Base-by-base conservation (phyloP, 768 basidiomycete genomes). In the Pleurotus tuber-regium region DNA sequence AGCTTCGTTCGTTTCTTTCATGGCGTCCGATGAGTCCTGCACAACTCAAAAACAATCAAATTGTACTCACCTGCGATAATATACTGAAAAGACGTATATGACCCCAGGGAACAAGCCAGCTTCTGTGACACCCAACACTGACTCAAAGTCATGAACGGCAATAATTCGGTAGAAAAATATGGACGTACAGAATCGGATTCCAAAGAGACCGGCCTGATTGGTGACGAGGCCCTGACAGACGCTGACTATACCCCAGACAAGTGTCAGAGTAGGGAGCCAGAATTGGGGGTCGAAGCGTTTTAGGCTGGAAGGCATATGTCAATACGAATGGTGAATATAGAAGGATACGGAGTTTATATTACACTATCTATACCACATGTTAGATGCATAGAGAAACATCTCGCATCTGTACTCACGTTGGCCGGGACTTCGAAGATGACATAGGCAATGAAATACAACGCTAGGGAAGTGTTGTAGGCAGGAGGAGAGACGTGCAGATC, bases 21-120 rank as follows among this genome's bases (percentile, higher is more conserved):
- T n/a, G n/a, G 23, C 23, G 23, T 25, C 3, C 21, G 41, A 4
- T n/a, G 9, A 16, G n/a, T n/a, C n/a, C n/a, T n/a, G n/a, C n/a
- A n/a, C n/a, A n/a, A n/a, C n/a, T n/a, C n/a, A n/a, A n/a, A n/a
- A n/a, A n/a, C n/a, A n/a, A n/a, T 18, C 41, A 4, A n/a, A 29
- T 26, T 19, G 8, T 24, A 47, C 57, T 42, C 54, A 72, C 70
- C 78, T 65, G 31, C 72, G 65, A 61, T 84, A 85, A 59, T 80
- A 85, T 6, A 82, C 74, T 4, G 80, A 81, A 58, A 84, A 81
- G 3, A 81, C 59, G 58, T 76, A 83, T 23, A 83, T 71, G 2
- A 77, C 73, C n/a, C 80, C 80, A 6, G 79, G 79, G 59, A 82
- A 80, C 24, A 80, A 51, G 28, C 82, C 82, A n/a, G 82, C 82